Percentiles rank a stretch among this genome's conserved stretches.
phyloP scores from a whole-genome alignment of 352 stramenopile species.

The Globisporangium mamillatum region DNA sequence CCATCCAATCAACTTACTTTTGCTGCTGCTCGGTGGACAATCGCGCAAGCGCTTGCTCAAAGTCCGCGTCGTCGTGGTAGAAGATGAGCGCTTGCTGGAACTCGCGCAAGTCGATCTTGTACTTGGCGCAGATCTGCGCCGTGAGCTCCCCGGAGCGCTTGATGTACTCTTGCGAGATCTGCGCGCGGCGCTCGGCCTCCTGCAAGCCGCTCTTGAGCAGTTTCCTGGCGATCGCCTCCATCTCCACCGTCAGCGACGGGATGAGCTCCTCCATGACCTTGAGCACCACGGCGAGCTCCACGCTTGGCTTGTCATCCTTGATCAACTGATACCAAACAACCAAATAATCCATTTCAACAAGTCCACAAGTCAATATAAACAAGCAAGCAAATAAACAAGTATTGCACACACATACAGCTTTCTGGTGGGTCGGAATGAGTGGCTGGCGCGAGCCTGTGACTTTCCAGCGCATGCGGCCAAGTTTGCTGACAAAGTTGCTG shows the following conservation, averaged over 20 bases:
- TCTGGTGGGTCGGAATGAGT: slow-evolving; percentile 51
- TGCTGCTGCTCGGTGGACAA: slow-evolving; percentile 67
- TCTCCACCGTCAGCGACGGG: slow-evolving; percentile 63
- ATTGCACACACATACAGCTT: slow-evolving; percentile 24
- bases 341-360: background rate
- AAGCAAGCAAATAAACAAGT: background rate
- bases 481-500: slow-evolving; percentile 62
- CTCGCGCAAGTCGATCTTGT: slow-evolving; percentile 54
- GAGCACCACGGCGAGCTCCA: slow-evolving; percentile 54
- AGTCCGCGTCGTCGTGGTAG: slow-evolving; percentile 69
- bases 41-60: slow-evolving; percentile 60
- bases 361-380: background rate
- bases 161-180: slow-evolving; percentile 67
- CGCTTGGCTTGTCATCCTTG: slow-evolving; percentile 59
- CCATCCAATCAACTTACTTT: slow-evolving; percentile 33
- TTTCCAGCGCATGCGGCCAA: slow-evolving; percentile 75
- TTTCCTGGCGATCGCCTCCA: slow-evolving; percentile 52
- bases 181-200: slow-evolving; percentile 39
- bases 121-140: slow-evolving; percentile 44
- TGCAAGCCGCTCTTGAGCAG: slow-evolving; percentile 18
- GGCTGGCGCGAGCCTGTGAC: slow-evolving; percentile 76
- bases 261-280: slow-evolving; percentile 74
- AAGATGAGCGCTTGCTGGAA: slow-evolving; percentile 78
- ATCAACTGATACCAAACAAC: slow-evolving; percentile 27
- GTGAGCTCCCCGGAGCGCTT: slow-evolving; percentile 61